phyloP scores from a whole-genome alignment of 768 basidiomycete genomes.

The Lactarius sp. region DNA sequence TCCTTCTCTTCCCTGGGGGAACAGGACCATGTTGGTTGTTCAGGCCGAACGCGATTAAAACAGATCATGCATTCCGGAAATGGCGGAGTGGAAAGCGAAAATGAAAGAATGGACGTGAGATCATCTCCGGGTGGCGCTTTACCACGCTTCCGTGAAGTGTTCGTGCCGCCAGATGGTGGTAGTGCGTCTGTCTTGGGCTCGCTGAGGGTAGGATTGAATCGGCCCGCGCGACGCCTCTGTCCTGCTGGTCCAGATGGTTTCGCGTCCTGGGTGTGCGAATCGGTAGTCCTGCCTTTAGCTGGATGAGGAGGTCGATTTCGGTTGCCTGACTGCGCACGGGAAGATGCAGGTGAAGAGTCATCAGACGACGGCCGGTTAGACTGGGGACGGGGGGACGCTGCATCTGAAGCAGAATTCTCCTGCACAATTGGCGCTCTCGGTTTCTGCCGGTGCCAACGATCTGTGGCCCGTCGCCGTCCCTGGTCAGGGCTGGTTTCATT shows the following conservation, averaged over 20 bases:
- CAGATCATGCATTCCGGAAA: constrained; percentile 82
- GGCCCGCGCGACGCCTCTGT: constrained; percentile 8
- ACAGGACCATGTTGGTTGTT: constrained; percentile 86
- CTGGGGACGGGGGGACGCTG: neutral
- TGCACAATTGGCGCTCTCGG: neutral
- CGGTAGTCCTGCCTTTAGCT: neutral
- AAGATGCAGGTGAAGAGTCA: neutral
- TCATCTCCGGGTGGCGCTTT: constrained; percentile 43
- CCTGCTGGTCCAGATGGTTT: neutral
- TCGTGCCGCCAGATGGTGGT: neutral
- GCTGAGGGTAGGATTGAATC: constrained; percentile 15
- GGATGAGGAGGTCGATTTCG: neutral
- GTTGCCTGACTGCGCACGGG: neutral
- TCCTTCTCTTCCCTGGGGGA: constrained; percentile 41
- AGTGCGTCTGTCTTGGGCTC: neutral
- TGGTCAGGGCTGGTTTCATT: neutral
- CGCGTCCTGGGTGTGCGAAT: neutral
- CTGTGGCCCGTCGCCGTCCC: neutral
- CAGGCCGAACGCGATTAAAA: constrained; percentile 72
- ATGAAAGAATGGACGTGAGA: constrained; percentile 68
- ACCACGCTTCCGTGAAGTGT: constrained; percentile 5
- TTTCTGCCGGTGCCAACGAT: constrained; percentile 7
- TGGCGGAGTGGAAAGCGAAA: constrained; percentile 60
- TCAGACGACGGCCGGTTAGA: neutral
- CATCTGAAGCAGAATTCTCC: neutral